phyloP scores from a whole-genome alignment of 2,329 filamentous ascomycete genomes.

The Fusarium sp. region DNA sequence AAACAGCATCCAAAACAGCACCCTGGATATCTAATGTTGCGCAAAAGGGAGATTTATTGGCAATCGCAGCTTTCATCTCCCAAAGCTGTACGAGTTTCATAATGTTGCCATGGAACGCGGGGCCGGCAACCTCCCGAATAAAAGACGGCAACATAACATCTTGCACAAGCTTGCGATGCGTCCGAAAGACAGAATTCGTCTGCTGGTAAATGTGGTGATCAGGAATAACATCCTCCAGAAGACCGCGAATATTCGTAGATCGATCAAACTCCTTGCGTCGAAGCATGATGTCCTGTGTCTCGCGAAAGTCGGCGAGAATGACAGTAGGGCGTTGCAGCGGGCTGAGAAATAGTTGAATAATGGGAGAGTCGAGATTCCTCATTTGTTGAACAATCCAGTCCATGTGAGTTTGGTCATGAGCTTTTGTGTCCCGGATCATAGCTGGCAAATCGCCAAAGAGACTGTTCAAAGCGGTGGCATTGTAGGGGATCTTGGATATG shows the following conservation, averaged over 20 bases:
- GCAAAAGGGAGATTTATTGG: neutral
- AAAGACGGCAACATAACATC: neutral
- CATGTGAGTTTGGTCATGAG: neutral
- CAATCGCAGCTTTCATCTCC: neutral
- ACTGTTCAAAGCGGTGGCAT: neutral
- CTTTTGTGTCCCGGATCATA: neutral
- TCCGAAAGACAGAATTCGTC: neutral
- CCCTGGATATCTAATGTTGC: neutral
- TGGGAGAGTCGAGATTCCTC: neutral
- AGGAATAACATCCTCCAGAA: neutral
- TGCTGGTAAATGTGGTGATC: neutral
- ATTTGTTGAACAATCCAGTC: neutral
- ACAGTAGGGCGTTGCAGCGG: rapidly evolving
- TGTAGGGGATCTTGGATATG: neutral
- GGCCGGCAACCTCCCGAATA: neutral
- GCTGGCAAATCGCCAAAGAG: neutral
- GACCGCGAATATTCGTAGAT: neutral
- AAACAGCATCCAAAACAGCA: neutral
- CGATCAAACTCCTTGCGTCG: neutral
- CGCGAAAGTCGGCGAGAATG: neutral
- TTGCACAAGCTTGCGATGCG: neutral
- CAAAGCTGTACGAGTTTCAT: neutral
- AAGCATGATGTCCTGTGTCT: neutral
- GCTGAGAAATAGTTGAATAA: neutral
- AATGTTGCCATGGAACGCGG: neutral